A percentile compares a stretch with the other conserved stretches of the same genome.
Conservation (phyloP, 2,329 filamentous ascomycete genomes). For the Penicillium sp. region DNA sequence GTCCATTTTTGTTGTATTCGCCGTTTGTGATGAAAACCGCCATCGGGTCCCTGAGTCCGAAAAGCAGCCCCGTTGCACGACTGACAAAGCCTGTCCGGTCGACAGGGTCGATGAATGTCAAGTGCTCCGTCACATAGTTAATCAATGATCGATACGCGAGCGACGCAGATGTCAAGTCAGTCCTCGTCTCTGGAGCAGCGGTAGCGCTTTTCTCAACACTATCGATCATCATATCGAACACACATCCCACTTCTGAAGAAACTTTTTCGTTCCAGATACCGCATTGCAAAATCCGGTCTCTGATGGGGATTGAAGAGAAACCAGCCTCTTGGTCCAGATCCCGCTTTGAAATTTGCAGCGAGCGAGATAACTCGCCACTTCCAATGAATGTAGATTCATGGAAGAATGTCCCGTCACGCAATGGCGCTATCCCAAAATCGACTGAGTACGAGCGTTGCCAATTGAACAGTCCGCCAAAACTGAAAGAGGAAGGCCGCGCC, state of each 20-base stretch:
- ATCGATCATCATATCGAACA: constrained; percentile 35
- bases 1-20: constrained; percentile 16
- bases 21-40: constrained; percentile 15
- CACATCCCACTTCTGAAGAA: constrained; percentile 44
- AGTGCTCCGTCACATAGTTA: constrained; percentile 48
- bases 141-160: constrained; percentile 45
- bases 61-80: constrained; percentile 36
- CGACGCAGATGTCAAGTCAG: constrained; percentile 9
- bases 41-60: constrained; percentile 40
- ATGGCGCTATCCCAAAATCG: constrained; percentile 53
- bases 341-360: constrained; percentile 41
- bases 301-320: constrained; percentile 38
- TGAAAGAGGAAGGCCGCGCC: constrained; percentile 21
- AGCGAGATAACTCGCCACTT: constrained; percentile 53
- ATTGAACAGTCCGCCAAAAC: constrained; percentile 45
- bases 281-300: constrained; percentile 44
- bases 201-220: constrained; percentile 15
- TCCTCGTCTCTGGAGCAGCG: neutral
- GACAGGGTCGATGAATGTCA: constrained; percentile 55
- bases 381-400: constrained; percentile 58
- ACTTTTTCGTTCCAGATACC: constrained; percentile 57
- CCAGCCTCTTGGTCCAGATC: constrained; percentile 46
- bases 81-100: constrained; percentile 51
- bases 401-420: constrained; percentile 55
- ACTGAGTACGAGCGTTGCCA: constrained; percentile 51